Percentiles rank a stretch among this genome's conserved stretches.
Evolutionary conservation across 139 green algal genomes (phyloP).

Genomic region (Zygnema circumcarinatum): DNA sequence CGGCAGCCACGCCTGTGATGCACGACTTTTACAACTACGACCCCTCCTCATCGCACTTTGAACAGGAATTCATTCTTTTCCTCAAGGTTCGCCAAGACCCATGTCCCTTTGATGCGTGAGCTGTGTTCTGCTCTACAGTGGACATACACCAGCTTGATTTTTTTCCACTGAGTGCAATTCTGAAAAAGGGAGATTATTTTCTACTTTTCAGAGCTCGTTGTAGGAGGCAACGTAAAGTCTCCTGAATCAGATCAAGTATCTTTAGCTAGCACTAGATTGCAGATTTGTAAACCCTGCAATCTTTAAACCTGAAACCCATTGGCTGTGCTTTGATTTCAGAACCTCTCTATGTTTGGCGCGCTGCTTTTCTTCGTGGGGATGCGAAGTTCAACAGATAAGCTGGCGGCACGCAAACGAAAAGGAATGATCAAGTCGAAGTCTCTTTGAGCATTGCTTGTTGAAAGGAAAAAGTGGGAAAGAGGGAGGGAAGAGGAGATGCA

Average conservation of each 20-base stretch:
- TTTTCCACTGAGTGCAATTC: conserved; percentile 9
- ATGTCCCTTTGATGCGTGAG: background rate
- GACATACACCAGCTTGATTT: background rate
- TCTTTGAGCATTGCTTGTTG: conserved; percentile 2
- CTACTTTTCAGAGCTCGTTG: too few relatives aligned
- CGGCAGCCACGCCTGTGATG: conserved; percentile 50
- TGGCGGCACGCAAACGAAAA: conserved; percentile 33
- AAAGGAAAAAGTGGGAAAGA: too few relatives aligned
- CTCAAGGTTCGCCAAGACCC: conserved; percentile 28
- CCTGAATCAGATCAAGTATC: background rate
- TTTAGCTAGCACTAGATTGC: conserved; percentile 11
- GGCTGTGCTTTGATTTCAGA: conserved; percentile 33
- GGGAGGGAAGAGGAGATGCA: background rate
- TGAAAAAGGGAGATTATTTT: conserved; percentile 25
- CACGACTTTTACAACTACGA: conserved; percentile 61
- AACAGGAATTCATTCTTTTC: conserved; percentile 54
- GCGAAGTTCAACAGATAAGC: conserved; percentile 36
- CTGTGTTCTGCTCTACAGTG: conserved; percentile 1
- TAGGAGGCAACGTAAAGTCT: too few relatives aligned
- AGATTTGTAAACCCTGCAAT: background rate
- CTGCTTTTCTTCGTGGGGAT: conserved; percentile 50
- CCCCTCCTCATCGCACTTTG: conserved; percentile 32
- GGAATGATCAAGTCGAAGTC: conserved; percentile 32
- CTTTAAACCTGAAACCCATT: background rate
- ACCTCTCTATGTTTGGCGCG: conserved; percentile 47